Percentiles rank a stretch among this genome's conserved stretches.
Conservation (phyloP, 441 rosid genomes). For the Populus hybrid region DNA sequence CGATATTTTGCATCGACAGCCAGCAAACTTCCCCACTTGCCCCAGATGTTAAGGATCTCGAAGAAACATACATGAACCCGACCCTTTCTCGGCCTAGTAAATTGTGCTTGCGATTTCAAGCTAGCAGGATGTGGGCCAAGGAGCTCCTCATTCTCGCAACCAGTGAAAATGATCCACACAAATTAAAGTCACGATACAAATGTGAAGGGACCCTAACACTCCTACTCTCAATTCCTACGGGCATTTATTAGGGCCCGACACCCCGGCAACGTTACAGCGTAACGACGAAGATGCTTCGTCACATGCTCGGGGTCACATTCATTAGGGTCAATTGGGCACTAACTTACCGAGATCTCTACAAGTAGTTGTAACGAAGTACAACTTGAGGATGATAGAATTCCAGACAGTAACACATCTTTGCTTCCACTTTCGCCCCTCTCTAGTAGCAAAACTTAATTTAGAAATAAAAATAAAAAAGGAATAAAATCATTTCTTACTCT, state of each 20-base stretch:
- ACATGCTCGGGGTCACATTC: background rate
- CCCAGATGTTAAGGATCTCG: conserved; percentile 3
- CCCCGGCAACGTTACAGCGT: conserved; percentile 7
- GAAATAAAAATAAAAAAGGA: background rate
- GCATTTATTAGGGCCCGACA: conserved; percentile 13
- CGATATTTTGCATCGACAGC: background rate
- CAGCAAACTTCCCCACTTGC: conserved; percentile 7
- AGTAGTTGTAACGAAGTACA: conserved; percentile 7
- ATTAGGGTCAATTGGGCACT: background rate
- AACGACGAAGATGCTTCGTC: background rate
- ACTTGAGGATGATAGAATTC: conserved; percentile 14
- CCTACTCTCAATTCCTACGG: conserved; percentile 11
- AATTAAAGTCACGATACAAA: background rate
- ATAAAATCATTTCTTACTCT: background rate
- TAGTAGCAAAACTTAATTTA: conserved; percentile 12
- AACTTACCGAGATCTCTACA: background rate
- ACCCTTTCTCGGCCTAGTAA: conserved; percentile 16
- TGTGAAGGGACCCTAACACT: conserved; percentile 9
- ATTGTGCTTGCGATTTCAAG: conserved; percentile 3
- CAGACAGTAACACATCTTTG: conserved; percentile 22
- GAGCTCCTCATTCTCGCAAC: background rate
- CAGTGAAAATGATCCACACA: conserved; percentile 21
- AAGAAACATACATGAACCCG: conserved; percentile 5
- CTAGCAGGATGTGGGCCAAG: conserved; percentile 18
- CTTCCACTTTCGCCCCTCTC: background rate